Base-by-base conservation (phyloP, 768 basidiomycete genomes). In the Dioszegia crocea region DNA sequence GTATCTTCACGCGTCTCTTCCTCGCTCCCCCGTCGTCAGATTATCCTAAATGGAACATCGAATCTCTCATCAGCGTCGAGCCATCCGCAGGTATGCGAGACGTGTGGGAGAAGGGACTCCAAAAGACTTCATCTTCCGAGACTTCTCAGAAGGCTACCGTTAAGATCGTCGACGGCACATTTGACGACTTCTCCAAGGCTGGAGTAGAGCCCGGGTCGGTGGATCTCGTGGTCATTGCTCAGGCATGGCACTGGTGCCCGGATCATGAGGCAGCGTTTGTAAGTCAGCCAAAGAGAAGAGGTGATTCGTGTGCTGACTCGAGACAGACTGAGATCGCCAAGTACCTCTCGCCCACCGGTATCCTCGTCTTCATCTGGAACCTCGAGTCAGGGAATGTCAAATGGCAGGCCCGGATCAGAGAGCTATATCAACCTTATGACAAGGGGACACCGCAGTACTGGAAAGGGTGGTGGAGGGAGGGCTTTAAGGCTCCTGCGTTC, bases 231-330 rank as follows among this genome's bases (percentile, higher is more conserved):
- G 43, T 64, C 43, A 63, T 54, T 53, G 67, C 60, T 47, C 73
- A 93, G 86, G 93, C 93, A 16, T 96, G 86, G 76, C 93, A 97
- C 79, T 97, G 93, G 93, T 69, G 71, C 66, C 87, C 86, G 10
- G 83, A 92, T 73, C 87, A 85, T 70, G 82, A 84, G 45, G 80
- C 79, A 52, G 90, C 92, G 0, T 81, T 84, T 19, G 78, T 78
- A 65, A 64, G 76, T 74, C 21, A 10, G 2, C 3, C 39, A 11
- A 5, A 39, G 11, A 12, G 21, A 16, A 14, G 17, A 23, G 29
- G 21, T 44, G 43, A 45, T 9, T 3, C n/a, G 21, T 24, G 14
- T n/a, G 33, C 33, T 33, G 33, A 33, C 14, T 14, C 14, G 33
- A 33, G 14, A 14, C 14, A 79, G 77, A 77, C 77, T 0, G 92